Evolutionary conservation across 139 green algal species (phyloP).

Genomic region (Tetradesmus obliquus): DNA sequence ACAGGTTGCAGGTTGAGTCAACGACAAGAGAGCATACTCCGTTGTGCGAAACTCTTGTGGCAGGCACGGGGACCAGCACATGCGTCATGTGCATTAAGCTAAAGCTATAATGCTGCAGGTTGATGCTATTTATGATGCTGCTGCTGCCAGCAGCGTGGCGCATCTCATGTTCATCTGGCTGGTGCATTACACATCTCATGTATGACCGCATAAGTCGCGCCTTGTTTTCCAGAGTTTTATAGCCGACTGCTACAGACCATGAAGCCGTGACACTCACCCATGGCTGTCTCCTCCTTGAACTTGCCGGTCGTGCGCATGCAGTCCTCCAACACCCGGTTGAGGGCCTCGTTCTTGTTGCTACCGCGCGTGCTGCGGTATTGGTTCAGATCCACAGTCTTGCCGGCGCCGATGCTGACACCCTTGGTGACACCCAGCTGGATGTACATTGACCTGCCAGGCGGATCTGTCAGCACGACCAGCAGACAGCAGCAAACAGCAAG

Average conservation of each 20-base stretch:
- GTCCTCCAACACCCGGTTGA: slow-evolving; percentile 21
- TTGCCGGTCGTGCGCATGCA: slow-evolving; percentile 28
- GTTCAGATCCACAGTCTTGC: neutral
- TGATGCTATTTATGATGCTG: neutral
- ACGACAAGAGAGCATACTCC: too few relatives aligned
- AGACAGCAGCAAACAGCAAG: neutral
- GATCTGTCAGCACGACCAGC: slow-evolving; percentile 21
- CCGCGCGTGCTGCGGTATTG: slow-evolving; percentile 6
- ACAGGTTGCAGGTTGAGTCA: too few relatives aligned
- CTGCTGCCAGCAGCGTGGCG: too few relatives aligned
- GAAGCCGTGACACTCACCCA: neutral
- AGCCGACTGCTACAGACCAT: too few relatives aligned
- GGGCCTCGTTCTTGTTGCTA: slow-evolving; percentile 34
- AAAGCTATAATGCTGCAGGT: neutral
- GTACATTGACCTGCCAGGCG: slow-evolving; percentile 6
- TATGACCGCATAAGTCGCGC: too few relatives aligned
- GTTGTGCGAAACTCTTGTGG: too few relatives aligned
- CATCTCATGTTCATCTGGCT: too few relatives aligned
- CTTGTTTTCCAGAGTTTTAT: too few relatives aligned
- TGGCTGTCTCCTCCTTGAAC: neutral
- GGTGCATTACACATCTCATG: too few relatives aligned
- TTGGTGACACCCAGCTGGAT: slow-evolving; percentile 5
- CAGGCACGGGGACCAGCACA: too few relatives aligned
- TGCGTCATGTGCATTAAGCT: neutral
- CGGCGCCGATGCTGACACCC: too few relatives aligned